Evolutionary conservation across 495 filamentous ascomycete genomes (phyloP).

Genomic region (Neurospora sp.): DNA sequence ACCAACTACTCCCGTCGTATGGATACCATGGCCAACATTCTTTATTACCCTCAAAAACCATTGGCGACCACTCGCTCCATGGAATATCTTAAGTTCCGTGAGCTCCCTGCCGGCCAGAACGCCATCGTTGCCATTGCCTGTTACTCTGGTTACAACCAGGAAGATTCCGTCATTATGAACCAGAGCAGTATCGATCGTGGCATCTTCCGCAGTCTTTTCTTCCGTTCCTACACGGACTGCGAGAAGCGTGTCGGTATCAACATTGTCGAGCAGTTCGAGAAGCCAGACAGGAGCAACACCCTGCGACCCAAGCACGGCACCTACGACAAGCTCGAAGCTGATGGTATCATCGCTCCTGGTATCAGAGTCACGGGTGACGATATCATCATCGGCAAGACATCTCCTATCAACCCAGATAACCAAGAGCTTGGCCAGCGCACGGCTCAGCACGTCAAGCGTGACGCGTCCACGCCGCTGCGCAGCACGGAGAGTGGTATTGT

Average conservation of each 20-base stretch:
- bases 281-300: constrained; percentile 79
- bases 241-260: constrained; percentile 90
- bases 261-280: constrained; percentile 87
- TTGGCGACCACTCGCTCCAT: constrained; percentile 93
- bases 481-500: constrained; percentile 96
- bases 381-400: constrained; percentile 98
- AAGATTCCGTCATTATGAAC: constrained; percentile 99
- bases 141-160: constrained; percentile 99
- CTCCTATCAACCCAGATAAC: constrained; percentile 81
- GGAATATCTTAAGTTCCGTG: constrained; percentile 97
- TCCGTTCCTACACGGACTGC: constrained; percentile 89
- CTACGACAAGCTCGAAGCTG: constrained; percentile 95
- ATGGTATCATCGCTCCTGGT: constrained; percentile 87
- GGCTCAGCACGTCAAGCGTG: constrained; percentile 80
- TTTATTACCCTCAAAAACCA: constrained; percentile 98
- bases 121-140: constrained; percentile 95
- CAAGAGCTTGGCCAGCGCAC: constrained; percentile 91
- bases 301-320: constrained; percentile 87
- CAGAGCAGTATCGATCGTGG: constrained; percentile 97
- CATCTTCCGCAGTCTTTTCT: constrained; percentile 95
- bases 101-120: constrained; percentile 94
- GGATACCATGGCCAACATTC: constrained; percentile 99
- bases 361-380: constrained; percentile 93
- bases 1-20: constrained; percentile 93
- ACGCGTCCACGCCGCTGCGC: constrained; percentile 86